Base-by-base conservation (phyloP, 148 eudicot species). In the Drosera capensis region DNA sequence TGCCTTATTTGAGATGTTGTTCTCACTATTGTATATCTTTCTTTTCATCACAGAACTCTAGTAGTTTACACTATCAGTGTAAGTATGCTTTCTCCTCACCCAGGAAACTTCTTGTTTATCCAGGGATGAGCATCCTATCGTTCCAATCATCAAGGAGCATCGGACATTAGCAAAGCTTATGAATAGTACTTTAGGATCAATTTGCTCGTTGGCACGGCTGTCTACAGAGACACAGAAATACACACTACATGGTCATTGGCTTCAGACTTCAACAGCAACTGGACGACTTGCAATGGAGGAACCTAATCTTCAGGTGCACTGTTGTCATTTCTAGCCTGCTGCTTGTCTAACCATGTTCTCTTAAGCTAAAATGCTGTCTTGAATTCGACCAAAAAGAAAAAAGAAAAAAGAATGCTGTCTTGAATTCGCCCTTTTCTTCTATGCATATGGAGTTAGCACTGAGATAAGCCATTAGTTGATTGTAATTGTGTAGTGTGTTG, bases 221-320 rank as follows among this genome's bases (percentile, higher is more conserved):
- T 92, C 95, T 36, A 72, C 74, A 64, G 64, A 67, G 61, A 66
- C 94, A 20, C 86, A 86, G 46, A 92, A 55, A 62, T 77, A 92
- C 54, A 92, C 77, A 19, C 54, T 92, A 36, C 94, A 85, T 66
- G 99, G 99, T 49, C 94, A 57, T 72, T 92, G 95, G 99, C 94
- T 85, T 45, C 99, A 92, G 75, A 92, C 99, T 45, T 85, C 99
- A 45, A 81, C 99, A 36, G 82, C 99, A 47, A 90, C 99, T 28
- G 99, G 99, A 38, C 71, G 99, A 31, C 88, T 90, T 46, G 75
- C 99, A 49, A 81, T 81, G 86, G 99, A 90, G 73, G 95, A 90
- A 62, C 99, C 99, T 43, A 90, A 90, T 61, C 84, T 90, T 50
- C 99, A 90, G 99, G 99, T 85, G 26, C 22, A 42, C 42, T 25